phyloP scores from a whole-genome alignment of 495 filamentous ascomycete genomes.

The Pyronema omphalodes region DNA sequence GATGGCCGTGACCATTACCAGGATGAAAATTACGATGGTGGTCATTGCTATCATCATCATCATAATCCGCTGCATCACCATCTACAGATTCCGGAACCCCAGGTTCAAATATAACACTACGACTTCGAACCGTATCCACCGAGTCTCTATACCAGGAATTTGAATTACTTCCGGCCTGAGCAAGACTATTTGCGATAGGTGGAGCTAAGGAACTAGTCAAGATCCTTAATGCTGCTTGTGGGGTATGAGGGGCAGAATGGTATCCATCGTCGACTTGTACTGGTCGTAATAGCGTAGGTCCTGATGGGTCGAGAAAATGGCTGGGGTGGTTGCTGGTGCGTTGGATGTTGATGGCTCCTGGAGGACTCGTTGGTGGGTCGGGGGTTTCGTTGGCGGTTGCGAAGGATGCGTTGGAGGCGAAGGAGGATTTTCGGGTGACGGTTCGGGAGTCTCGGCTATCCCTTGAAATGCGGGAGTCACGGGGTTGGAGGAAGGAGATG shows the following conservation, averaged over 20 bases:
- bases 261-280: constrained; percentile 17
- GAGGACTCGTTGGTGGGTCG: neutral
- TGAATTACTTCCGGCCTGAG: neutral
- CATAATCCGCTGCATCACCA: neutral
- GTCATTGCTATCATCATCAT: neutral
- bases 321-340: neutral
- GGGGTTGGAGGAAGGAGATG: neutral
- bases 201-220: neutral
- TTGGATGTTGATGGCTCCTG: neutral
- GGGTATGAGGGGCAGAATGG: constrained; percentile 22
- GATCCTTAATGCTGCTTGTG: neutral
- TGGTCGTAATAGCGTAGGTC: neutral
- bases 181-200: neutral
- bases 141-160: constrained; percentile 11
- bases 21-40: neutral
- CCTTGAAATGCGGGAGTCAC: neutral
- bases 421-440: constrained; percentile 10
- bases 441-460: constrained; percentile 3
- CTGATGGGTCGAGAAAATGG: neutral
- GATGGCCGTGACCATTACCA: constrained; percentile 2
- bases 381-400: constrained; percentile 17
- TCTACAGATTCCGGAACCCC: neutral
- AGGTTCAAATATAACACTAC: neutral
- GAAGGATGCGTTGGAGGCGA: constrained; percentile 19
- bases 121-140: neutral